Percentiles rank a stretch among this genome's conserved stretches.
These are phyloP conservation scores for Eimeria acervulina DNA, from an alignment of 169 alveolate species.

Conservation along the genomic window DNA sequence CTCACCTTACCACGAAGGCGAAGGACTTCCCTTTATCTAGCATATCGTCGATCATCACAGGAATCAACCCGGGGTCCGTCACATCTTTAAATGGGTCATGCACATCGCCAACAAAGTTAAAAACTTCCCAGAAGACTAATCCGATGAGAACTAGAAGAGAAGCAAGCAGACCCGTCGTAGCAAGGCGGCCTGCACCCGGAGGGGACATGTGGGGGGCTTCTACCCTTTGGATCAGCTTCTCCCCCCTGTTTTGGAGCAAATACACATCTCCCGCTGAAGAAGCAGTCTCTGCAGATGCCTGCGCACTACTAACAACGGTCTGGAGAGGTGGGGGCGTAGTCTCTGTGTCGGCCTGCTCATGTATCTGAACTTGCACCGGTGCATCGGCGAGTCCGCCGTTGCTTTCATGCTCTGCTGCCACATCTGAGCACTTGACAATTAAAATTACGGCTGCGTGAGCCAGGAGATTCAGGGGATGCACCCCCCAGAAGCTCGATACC, in stretches of 20 bases:
- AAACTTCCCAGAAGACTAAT: conserved; percentile 25
- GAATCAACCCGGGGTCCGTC: conserved; percentile 1
- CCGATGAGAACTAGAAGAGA: background rate
- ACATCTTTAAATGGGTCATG: conserved; percentile 24
- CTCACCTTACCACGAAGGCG: conserved; percentile 61
- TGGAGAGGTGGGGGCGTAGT: background rate
- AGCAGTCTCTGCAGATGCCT: background rate
- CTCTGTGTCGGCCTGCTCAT: background rate
- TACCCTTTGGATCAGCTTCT: background rate
- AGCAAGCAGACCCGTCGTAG: background rate
- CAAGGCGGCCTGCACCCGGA: background rate
- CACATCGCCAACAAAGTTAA: conserved; percentile 18
- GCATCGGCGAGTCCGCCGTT: background rate
- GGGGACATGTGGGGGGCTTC: background rate
- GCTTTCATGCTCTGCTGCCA: background rate
- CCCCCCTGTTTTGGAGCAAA: background rate
- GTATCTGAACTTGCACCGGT: background rate
- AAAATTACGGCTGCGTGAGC: background rate
- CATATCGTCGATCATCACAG: background rate
- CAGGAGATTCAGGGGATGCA: background rate
- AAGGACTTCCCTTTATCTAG: conserved; percentile 14
- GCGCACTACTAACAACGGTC: background rate
- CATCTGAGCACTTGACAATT: background rate
- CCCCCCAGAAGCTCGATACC: background rate
- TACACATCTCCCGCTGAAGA: background rate